Evolutionary conservation across 352 stramenopile genomes (phyloP), one percentile per base, ranked within the genome.

Genomic region (Aphanomyces cochlioides): DNA sequence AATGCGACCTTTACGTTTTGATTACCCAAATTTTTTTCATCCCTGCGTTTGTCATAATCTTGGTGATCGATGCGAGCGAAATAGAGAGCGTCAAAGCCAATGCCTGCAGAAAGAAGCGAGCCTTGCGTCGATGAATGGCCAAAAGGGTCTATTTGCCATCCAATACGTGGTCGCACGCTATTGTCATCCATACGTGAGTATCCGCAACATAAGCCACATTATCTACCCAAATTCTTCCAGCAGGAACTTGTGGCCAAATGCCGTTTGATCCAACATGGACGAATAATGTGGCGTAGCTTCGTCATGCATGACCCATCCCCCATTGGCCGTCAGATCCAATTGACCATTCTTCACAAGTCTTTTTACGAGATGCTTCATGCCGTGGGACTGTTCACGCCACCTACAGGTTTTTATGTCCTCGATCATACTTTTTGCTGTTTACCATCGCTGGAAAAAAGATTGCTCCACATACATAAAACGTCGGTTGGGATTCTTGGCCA

Each of bases 291-390:
- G 84, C 13, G 89, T 87, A 4, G 96, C 97, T 75, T 99, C 97
- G 77, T 99, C 97, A 72, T 99, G 96, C 97, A 99, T 99, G 77
- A 87, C 96, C 97, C 97, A 99, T 50, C 96, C 97, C 43, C 96
- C 96, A 70, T 99, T 98, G 67, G 96, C 90, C 67, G 76, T 89
- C 4, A 99, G 96, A 61, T 95, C 88, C 5, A 99, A 81, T 15
- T 96, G 93, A 0, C 93, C 85, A 43, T 97, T 87, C 21, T 84
- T 78, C 10, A 99, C 93, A 6, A 99, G 81, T 50, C 88, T 75
- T 66, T 90, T 88, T 7, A 98, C 83, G 4, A 83, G 57, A 34
- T 69, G 66, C 66, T 97, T 93, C 36, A 84, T 83, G 15, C 80
- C 64, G 6, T 87, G 74, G 54, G 82, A 78, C 69, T 98, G 92